Evolutionary conservation across 495 filamentous ascomycete species (phyloP).

Genomic region (Tuber brumale): DNA sequence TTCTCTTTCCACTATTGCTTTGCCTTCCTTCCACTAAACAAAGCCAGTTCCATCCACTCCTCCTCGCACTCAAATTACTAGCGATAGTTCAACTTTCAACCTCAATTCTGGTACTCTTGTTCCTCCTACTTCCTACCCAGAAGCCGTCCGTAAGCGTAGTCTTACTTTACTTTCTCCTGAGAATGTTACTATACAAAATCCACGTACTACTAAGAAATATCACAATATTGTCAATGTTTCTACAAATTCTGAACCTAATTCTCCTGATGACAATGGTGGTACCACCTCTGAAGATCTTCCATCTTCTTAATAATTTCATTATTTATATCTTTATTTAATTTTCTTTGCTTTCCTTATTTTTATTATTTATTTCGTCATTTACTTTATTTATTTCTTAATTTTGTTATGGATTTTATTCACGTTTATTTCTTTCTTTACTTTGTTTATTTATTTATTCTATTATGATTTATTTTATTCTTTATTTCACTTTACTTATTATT

Average conservation of each 20-base stretch:
- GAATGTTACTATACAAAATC: neutral
- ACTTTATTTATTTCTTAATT: no score
- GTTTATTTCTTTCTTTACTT: neutral
- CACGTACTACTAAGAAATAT: neutral
- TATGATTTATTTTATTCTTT: neutral
- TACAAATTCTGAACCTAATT: neutral
- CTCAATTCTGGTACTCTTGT: neutral
- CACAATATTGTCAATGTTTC: neutral
- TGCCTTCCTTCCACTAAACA: neutral
- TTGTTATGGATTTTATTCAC: no score
- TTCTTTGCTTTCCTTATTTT: neutral
- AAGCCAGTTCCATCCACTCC: neutral
- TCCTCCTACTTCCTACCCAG: neutral
- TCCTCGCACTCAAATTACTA: neutral
- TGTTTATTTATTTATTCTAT: neutral
- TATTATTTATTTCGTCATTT: neutral
- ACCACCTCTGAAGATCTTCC: neutral
- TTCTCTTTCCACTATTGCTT: neutral
- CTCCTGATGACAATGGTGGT: neutral
- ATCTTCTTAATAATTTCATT: neutral
- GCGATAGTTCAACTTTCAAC: no score
- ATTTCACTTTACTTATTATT: no score
- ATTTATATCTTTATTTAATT: neutral
- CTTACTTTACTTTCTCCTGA: neutral
- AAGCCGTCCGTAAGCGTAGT: neutral